Percentiles rank a stretch among this genome's conserved stretches.
These are phyloP conservation scores for Mycotypha africana DNA, from an alignment of 371 early-diverging fungal species.

Conservation along the genomic window DNA sequence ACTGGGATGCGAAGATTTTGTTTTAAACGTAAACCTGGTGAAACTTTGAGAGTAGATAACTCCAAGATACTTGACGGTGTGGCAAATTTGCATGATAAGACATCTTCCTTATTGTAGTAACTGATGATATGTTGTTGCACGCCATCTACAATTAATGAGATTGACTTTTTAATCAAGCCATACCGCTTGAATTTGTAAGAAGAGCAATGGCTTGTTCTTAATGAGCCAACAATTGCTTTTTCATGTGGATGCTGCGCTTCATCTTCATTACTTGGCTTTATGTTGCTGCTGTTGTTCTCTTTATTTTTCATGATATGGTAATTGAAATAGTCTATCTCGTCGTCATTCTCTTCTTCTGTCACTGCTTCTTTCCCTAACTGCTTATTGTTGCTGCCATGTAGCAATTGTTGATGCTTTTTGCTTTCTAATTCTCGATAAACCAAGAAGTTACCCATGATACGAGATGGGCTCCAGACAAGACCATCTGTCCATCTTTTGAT, in stretches of 20 bases:
- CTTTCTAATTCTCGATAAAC: constrained; percentile 75
- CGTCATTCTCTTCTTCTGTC: too few relatives aligned
- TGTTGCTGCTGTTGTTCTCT: too few relatives aligned
- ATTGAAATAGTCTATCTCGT: too few relatives aligned
- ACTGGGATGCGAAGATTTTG: constrained; percentile 39
- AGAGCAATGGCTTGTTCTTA: constrained; percentile 21
- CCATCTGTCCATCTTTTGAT: constrained; percentile 94
- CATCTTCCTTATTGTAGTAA: constrained; percentile 75
- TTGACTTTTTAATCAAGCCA: constrained; percentile 82
- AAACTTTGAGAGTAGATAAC: constrained; percentile 38
- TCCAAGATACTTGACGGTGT: constrained; percentile 42
- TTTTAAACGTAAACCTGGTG: constrained; percentile 56
- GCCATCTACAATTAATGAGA: constrained; percentile 72
- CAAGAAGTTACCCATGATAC: constrained; percentile 75
- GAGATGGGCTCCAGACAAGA: constrained; percentile 80
- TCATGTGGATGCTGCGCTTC: too few relatives aligned
- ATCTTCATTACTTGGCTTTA: too few relatives aligned
- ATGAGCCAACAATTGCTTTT: too few relatives aligned
- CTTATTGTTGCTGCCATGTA: too few relatives aligned
- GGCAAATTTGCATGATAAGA: constrained; percentile 42
- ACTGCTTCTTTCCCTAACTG: too few relatives aligned
- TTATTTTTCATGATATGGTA: too few relatives aligned
- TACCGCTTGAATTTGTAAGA: constrained; percentile 49
- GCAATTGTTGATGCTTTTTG: constrained; percentile 27
- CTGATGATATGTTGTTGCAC: constrained; percentile 82